Conservation (phyloP, 257 asterid species). For the Eucommia ulmoides region DNA sequence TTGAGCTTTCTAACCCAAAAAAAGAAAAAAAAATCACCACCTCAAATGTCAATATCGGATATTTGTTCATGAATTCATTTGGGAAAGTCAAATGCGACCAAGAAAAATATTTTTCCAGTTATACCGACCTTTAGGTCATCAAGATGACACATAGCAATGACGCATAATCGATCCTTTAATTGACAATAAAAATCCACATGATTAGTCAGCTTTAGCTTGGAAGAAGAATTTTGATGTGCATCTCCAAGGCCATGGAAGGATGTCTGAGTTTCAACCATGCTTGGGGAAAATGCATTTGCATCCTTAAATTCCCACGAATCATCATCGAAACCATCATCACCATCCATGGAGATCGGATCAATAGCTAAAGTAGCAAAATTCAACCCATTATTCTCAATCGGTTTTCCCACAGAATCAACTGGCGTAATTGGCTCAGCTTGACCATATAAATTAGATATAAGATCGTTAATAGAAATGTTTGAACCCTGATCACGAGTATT, state of each 20-base stretch:
- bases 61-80: too few species aligned
- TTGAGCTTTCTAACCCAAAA: conserved; percentile 26
- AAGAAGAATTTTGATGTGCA: conserved; percentile 19
- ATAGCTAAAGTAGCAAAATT: conserved; percentile 18
- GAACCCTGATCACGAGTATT: conserved; percentile 21
- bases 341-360: conserved; percentile 21
- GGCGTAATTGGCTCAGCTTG: conserved; percentile 39
- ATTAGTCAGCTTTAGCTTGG: conserved; percentile 32
- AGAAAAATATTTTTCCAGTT: too few species aligned
- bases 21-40: not conserved
- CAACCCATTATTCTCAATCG: conserved; percentile 19
- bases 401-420: conserved; percentile 13
- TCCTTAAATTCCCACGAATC: conserved; percentile 51
- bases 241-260: conserved; percentile 22
- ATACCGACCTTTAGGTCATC: conserved; percentile 39
- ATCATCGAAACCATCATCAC: conserved; percentile 29
- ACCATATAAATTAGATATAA: conserved; percentile 51
- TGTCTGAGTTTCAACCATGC: conserved; percentile 13
- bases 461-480: conserved; percentile 37
- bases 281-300: conserved; percentile 34
- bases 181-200: conserved; percentile 46
- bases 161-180: conserved; percentile 37
- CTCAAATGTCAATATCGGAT: too few species aligned
- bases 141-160: conserved; percentile 30
- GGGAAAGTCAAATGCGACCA: too few species aligned